phyloP scores from a whole-genome alignment of 257 asterid species.

The Echites panduratus region DNA sequence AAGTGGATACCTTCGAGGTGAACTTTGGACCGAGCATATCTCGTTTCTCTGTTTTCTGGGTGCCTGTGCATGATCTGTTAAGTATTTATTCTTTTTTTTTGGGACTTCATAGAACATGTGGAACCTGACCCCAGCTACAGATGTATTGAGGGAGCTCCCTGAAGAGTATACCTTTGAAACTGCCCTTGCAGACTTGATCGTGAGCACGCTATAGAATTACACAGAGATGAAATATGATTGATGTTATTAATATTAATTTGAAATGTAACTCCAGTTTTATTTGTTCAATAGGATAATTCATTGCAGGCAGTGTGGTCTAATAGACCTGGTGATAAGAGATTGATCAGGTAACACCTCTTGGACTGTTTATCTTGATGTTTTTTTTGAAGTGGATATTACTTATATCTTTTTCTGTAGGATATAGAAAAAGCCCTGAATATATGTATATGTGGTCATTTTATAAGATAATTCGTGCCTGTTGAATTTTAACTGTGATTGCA shows the following conservation, averaged over 20 bases:
- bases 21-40: slow-evolving; percentile 1
- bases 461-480: neutral
- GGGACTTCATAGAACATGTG: slow-evolving; percentile 66
- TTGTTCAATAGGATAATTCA: slow-evolving; percentile 56
- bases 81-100: slow-evolving; percentile 9
- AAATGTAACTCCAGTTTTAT: slow-evolving; percentile 7
- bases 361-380: neutral
- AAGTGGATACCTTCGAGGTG: slow-evolving; percentile 52
- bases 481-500: neutral
- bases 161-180: slow-evolving; percentile 60
- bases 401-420: neutral
- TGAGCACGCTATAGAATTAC: slow-evolving; percentile 26
- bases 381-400: neutral
- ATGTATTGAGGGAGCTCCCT: slow-evolving; percentile 60
- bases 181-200: slow-evolving; percentile 78
- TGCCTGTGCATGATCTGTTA: neutral
- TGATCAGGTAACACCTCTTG: slow-evolving; percentile 40
- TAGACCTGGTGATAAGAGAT: slow-evolving; percentile 26
- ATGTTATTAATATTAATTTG: neutral
- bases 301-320: slow-evolving; percentile 80
- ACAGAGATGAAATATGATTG: neutral
- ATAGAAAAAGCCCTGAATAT: neutral
- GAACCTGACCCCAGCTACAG: slow-evolving; percentile 77
- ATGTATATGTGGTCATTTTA: neutral
- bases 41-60: neutral